These are phyloP conservation scores for Trametes pubescens DNA, from an alignment of 1,284 basidiomycete species.

Conservation along the genomic window DNA sequence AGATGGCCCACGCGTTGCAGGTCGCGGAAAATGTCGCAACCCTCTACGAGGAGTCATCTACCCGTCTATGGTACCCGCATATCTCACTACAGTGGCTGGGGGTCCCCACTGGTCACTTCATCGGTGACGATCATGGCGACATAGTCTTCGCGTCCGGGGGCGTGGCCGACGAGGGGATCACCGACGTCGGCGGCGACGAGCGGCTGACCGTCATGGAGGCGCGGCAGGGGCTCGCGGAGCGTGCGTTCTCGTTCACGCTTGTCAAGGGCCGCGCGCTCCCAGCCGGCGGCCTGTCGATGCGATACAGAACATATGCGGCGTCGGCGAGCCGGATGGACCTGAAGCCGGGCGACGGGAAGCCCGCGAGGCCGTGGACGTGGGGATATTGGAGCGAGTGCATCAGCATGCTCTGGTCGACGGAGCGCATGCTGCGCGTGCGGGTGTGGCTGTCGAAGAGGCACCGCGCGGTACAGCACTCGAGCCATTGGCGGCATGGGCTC, in stretches of 20 bases:
- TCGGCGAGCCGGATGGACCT: slow-evolving; percentile 24
- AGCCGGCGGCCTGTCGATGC: slow-evolving; percentile 25
- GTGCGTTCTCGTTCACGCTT: slow-evolving; percentile 29
- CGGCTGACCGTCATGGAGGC: slow-evolving; percentile 40
- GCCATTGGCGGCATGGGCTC: slow-evolving; percentile 53
- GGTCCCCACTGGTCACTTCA: slow-evolving; percentile 49
- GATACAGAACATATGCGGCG: slow-evolving; percentile 20
- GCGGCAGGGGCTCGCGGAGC: slow-evolving; percentile 40
- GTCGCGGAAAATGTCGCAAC: slow-evolving; percentile 46
- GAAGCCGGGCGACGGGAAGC: slow-evolving; percentile 2
- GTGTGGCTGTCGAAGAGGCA: slow-evolving; percentile 47
- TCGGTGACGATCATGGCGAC: slow-evolving; percentile 49
- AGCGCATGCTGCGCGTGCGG: slow-evolving; percentile 43
- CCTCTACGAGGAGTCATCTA: slow-evolving; percentile 45
- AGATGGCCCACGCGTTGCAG: slow-evolving; percentile 48
- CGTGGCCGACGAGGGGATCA: slow-evolving; percentile 33
- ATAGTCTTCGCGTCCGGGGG: slow-evolving; percentile 26
- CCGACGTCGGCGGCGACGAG: slow-evolving; percentile 31
- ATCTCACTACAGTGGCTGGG: slow-evolving; percentile 58
- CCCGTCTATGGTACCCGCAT: slow-evolving; percentile 55
- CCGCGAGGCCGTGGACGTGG: slow-evolving; percentile 20
- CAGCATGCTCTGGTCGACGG: slow-evolving; percentile 46
- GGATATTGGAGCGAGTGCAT: slow-evolving; percentile 20
- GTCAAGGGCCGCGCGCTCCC: slow-evolving; percentile 26
- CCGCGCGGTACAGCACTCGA: slow-evolving; percentile 48